These are phyloP conservation scores for Clarkia xantiana DNA, from an alignment of 345 rosid species.

Conservation along the genomic window DNA sequence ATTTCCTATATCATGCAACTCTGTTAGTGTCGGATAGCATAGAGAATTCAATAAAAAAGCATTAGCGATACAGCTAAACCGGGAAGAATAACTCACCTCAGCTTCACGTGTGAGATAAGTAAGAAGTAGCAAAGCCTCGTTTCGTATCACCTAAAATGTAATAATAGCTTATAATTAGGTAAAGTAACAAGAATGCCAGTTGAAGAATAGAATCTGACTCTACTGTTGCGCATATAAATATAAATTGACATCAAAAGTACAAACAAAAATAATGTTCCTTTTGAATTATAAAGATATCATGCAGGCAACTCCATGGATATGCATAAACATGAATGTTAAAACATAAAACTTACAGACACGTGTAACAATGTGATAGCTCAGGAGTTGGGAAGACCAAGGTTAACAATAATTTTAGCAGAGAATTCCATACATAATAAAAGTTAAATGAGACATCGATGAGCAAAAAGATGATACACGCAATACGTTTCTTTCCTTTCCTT, in stretches of 20 bases:
- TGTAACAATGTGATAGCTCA: too few species aligned
- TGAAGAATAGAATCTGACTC: background rate
- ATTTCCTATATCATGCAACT: constrained; percentile 43
- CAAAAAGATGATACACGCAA: too few species aligned
- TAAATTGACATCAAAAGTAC: background rate
- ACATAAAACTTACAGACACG: background rate
- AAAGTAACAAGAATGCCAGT: background rate
- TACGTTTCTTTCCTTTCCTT: too few species aligned
- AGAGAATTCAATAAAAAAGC: background rate
- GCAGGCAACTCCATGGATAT: background rate
- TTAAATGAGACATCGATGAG: too few species aligned
- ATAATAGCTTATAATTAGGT: constrained; percentile 9
- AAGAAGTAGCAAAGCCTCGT: constrained; percentile 91
- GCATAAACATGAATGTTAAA: constrained; percentile 1
- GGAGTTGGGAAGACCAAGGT: too few species aligned
- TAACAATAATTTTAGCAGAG: too few species aligned
- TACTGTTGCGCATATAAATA: background rate
- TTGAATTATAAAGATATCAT: background rate
- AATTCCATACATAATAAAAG: too few species aligned
- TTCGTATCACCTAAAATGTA: constrained; percentile 65
- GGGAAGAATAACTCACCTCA: constrained; percentile 35
- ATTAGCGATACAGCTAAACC: background rate
- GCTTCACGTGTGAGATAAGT: constrained; percentile 94
- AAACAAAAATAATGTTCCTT: background rate
- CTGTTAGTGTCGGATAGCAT: constrained; percentile 4